Evolutionary conservation across 1,284 basidiomycete genomes (phyloP).

Genomic region (Cryptococcus jaspeensis): DNA sequence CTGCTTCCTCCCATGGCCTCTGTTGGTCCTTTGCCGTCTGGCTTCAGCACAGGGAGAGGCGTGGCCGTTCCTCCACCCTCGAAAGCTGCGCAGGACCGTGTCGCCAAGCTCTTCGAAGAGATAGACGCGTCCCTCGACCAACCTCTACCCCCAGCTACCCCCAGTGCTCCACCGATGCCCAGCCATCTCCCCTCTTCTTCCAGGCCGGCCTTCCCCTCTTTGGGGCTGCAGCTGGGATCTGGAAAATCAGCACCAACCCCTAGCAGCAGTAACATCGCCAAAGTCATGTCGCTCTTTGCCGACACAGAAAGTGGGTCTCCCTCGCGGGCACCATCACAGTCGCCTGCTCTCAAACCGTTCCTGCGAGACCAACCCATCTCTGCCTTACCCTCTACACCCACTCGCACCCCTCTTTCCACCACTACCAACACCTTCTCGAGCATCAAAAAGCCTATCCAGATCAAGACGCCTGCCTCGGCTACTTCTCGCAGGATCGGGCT

Average conservation of each 20-base stretch:
- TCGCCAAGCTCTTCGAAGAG: conserved; percentile 13
- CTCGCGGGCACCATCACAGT: background rate
- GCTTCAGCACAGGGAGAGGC: conserved; percentile 23
- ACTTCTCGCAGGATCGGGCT: conserved; percentile 41
- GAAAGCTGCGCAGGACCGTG: conserved; percentile 12
- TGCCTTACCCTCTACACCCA: conserved; percentile 14
- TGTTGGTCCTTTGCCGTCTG: background rate
- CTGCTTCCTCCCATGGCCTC: background rate
- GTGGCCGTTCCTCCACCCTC: conserved; percentile 19
- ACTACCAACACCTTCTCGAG: conserved; percentile 31
- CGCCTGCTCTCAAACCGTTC: background rate
- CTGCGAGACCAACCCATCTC: background rate
- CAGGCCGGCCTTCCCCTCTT: background rate
- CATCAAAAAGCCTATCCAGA: conserved; percentile 22
- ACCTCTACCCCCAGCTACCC: background rate
- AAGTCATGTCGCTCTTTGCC: conserved; percentile 4
- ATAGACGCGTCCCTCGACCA: conserved; percentile 1
- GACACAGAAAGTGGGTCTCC: background rate
- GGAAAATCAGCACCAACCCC: conserved; percentile 5
- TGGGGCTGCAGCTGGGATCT: conserved; percentile 17
- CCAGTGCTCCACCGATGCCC: background rate
- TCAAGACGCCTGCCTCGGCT: conserved; percentile 30
- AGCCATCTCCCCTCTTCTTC: background rate
- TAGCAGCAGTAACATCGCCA: conserved; percentile 1
- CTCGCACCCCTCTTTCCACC: conserved; percentile 26